Evolutionary conservation across 139 green algal species (phyloP), one percentile per base, ranked within the genome.

Genomic region (Chlorella sp.): DNA sequence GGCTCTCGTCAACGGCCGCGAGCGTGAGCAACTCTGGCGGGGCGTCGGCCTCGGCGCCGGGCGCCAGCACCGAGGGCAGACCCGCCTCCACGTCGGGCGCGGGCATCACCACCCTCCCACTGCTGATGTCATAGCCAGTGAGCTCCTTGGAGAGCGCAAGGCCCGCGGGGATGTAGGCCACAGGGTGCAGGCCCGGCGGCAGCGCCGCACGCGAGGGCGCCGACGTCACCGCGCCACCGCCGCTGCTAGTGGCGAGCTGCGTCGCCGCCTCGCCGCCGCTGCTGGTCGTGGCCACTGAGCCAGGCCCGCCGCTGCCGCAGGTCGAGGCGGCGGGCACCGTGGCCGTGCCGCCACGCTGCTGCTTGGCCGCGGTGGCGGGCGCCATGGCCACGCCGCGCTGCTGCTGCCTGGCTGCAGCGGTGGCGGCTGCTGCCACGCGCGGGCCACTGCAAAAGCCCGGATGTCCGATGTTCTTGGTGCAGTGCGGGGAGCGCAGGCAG

Each of bases 361-460:
- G 25, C 36, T 14, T 64, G 36, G 25, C 5, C 6, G 33, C n/a
- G 27, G 46, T 41, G 46, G 29, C 46, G 35, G 33, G 71, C 62
- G 35, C 38, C 29, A 38, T 41, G 46, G 43, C 43, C 19, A 31
- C 59, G 36, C 40, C 45, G 33, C 19, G 19, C 15, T 40, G 48
- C 41, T 58, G 33, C 77, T 79, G 55, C 42, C 41, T 62, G 43
- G 59, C 71, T 2, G 71, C 70, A 53, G 36, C 43, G 21, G 73
- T 19, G 36, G 63, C 70, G 5, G 61, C 70, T 11, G 77, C 60
- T 8, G 61, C 71, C 8, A 71, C 77, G 75, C 85, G 87, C 46
- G 77, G 82, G 6, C 83, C 83, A 9, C 80, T 75, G 73, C 84
- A 89, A 74, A 87, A 89, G 45, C 84, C 84, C 59, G 84, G 84